Evolutionary conservation across 371 early-diverging fungal genomes (phyloP).

Genomic region (Mucor irregularis): DNA sequence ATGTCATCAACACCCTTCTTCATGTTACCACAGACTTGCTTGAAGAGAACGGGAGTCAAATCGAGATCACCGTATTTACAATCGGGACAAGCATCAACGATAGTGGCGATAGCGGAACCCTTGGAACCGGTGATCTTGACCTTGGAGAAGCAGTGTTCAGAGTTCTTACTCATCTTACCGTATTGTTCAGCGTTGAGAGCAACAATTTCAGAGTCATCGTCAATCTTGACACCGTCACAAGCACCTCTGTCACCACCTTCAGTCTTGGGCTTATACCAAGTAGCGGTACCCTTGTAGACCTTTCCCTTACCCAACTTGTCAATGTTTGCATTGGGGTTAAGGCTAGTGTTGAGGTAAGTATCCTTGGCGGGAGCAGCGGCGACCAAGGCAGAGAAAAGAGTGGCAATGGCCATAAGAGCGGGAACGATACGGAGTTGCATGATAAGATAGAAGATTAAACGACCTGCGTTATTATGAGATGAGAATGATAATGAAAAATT

Average conservation of each 20-base stretch:
- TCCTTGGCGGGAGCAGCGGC: conserved; percentile 7
- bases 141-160: too few species aligned
- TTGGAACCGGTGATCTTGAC: conserved; percentile 24
- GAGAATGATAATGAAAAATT: too few species aligned
- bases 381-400: not conserved
- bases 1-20: conserved; percentile 24
- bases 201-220: conserved; percentile 7
- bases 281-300: conserved; percentile 15
- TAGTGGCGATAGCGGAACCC: conserved; percentile 18
- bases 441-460: not conserved
- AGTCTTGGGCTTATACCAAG: conserved; percentile 20
- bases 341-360: not conserved
- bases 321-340: not conserved
- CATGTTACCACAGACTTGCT: conserved; percentile 29
- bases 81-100: conserved; percentile 30
- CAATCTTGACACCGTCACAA: conserved; percentile 11
- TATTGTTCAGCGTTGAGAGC: conserved; percentile 18
- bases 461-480: not conserved
- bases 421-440: conserved; percentile 5
- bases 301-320: conserved; percentile 5
- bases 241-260: conserved; percentile 19
- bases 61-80: conserved; percentile 38
- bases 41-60: conserved; percentile 61
- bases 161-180: conserved; percentile 10
- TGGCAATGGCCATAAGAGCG: not conserved